phyloP scores from a whole-genome alignment of 1,139 yeast species.

The Yamadazyma pseudoaaseri region DNA sequence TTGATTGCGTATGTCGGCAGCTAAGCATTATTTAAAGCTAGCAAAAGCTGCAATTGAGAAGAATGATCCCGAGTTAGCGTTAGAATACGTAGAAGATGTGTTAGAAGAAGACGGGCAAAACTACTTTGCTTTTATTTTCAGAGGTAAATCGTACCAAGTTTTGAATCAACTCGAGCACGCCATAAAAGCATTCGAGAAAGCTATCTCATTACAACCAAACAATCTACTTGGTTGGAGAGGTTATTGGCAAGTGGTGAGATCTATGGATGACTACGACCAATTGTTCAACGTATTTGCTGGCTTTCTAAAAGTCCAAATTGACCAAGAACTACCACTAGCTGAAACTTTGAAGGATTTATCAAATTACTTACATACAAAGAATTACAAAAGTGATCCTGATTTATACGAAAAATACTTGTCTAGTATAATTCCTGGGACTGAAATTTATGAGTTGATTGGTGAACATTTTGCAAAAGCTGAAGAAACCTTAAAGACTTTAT shows the following conservation, averaged over 20 bases:
- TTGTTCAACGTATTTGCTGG: slow-evolving; percentile 47
- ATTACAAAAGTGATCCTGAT: slow-evolving; percentile 25
- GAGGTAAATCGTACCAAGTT: slow-evolving; percentile 58
- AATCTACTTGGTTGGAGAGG: slow-evolving; percentile 84
- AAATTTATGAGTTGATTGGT: slow-evolving; percentile 57
- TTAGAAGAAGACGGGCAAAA: slow-evolving; percentile 53
- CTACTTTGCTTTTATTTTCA: slow-evolving; percentile 64
- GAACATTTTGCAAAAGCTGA: slow-evolving; percentile 49
- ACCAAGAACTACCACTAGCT: slow-evolving; percentile 32
- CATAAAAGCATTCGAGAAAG: slow-evolving; percentile 48
- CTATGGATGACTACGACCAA: slow-evolving; percentile 34
- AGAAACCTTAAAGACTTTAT: slow-evolving; percentile 45
- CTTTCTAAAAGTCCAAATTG: slow-evolving; percentile 17
- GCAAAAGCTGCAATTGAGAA: slow-evolving; percentile 59
- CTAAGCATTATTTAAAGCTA: slow-evolving; percentile 41
- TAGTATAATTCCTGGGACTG: slow-evolving; percentile 61
- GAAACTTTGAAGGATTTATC: slow-evolving; percentile 50
- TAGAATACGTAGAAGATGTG: slow-evolving; percentile 51
- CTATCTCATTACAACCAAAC: slow-evolving; percentile 54
- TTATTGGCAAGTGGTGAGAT: slow-evolving; percentile 43
- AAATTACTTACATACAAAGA: slow-evolving; percentile 39
- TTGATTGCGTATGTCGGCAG: slow-evolving; percentile 6
- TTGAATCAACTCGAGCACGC: slow-evolving; percentile 45
- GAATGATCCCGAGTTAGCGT: slow-evolving; percentile 58
- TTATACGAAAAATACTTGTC: slow-evolving; percentile 49